phyloP scores from a whole-genome alignment of 2,329 filamentous ascomycete species.

The Ophiostoma sp. region DNA sequence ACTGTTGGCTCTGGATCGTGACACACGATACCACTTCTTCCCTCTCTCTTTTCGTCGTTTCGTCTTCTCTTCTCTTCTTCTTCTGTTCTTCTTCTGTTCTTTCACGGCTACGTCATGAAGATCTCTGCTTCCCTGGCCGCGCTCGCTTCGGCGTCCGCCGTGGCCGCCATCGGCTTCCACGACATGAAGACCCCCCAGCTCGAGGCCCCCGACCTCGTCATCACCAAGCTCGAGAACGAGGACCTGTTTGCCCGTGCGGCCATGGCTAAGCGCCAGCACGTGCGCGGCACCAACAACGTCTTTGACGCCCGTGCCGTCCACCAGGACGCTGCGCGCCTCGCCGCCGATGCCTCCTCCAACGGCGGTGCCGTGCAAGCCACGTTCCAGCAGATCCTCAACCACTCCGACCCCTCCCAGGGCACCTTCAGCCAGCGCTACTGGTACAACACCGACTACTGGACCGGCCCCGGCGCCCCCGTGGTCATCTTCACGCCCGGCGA shows the following conservation, averaged over 20 bases:
- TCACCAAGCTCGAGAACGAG: background rate
- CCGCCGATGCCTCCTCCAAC: background rate
- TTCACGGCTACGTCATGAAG: slow-evolving; percentile 12
- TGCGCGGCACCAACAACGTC: slow-evolving; percentile 22
- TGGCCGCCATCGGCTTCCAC: slow-evolving; percentile 13
- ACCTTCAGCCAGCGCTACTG: slow-evolving; percentile 41
- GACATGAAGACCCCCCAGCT: slow-evolving; percentile 20
- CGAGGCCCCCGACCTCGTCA: background rate
- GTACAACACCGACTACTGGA: slow-evolving; percentile 39
- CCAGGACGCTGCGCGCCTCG: background rate
- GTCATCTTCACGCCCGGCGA: slow-evolving; percentile 41
- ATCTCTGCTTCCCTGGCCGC: slow-evolving; percentile 12
- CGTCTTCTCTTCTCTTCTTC: background rate
- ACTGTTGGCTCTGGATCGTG: background rate
- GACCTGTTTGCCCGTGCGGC: background rate
- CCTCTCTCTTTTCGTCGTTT: background rate
- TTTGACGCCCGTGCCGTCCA: slow-evolving; percentile 4
- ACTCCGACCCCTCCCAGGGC: slow-evolving; percentile 37
- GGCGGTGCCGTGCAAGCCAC: background rate
- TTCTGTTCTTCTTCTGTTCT: background rate
- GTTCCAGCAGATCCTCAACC: slow-evolving; percentile 41
- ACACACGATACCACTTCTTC: background rate
- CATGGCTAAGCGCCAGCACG: background rate
- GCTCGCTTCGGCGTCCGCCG: slow-evolving; percentile 16
- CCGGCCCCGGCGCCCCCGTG: slow-evolving; percentile 38